Conservation (phyloP, 768 basidiomycete genomes). For the Hygrocybe coccinea region DNA sequence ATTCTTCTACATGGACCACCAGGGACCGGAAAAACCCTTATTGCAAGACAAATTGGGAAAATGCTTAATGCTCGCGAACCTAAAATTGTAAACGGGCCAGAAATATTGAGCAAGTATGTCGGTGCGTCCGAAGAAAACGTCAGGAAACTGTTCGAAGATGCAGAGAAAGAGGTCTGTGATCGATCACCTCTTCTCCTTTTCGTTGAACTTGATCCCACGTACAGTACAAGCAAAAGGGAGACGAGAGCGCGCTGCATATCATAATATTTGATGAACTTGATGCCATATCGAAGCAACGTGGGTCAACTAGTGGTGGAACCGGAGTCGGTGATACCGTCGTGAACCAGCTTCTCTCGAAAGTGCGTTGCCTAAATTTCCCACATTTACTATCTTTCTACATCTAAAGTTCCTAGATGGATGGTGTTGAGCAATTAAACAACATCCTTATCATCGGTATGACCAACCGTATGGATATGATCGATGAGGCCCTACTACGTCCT, state of each 20-base stretch:
- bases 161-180: conserved; percentile 80
- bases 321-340: conserved; percentile 99
- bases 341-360: conserved; percentile 97
- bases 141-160: conserved; percentile 95
- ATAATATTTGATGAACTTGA: conserved; percentile 99
- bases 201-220: not conserved
- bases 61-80: conserved; percentile 98
- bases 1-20: conserved; percentile 94
- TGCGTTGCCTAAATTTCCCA: conserved; percentile 24
- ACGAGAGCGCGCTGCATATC: conserved; percentile 96
- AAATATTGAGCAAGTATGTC: conserved; percentile 95
- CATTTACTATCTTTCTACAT: not conserved
- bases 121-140: conserved; percentile 98
- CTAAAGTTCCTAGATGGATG: conserved; percentile 73
- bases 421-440: conserved; percentile 97
- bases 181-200: not conserved
- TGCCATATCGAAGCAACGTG: conserved; percentile 98
- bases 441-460: conserved; percentile 99
- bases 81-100: conserved; percentile 97
- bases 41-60: conserved; percentile 98
- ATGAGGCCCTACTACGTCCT: conserved; percentile 93
- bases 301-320: conserved; percentile 83
- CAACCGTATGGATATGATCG: conserved; percentile 97
- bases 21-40: conserved; percentile 96
- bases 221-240: conserved; percentile 94